These are phyloP conservation scores for Aspergillus tubingensis DNA, from an alignment of 2,329 filamentous ascomycete species.

Conservation along the genomic window DNA sequence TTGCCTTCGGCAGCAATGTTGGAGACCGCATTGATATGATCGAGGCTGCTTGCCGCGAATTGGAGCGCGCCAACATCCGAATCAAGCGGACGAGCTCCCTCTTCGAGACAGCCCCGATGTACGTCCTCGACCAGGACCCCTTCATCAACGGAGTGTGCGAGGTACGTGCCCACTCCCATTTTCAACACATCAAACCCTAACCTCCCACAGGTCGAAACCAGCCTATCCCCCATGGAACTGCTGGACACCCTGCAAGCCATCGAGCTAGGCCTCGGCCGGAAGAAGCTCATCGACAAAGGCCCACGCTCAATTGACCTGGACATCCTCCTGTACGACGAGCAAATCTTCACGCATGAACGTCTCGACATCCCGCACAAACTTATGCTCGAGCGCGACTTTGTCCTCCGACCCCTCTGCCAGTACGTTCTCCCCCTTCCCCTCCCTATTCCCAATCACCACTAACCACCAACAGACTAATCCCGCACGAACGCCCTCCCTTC, in stretches of 20 bases:
- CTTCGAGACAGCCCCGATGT: slow-evolving; percentile 97
- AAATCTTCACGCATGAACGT: slow-evolving; percentile 66
- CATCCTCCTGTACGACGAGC: slow-evolving; percentile 77
- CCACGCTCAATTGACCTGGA: slow-evolving; percentile 94
- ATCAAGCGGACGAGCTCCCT: slow-evolving; percentile 81
- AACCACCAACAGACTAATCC: slow-evolving; percentile 41
- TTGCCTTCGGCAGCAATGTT: slow-evolving; percentile 91
- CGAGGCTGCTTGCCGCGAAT: slow-evolving; percentile 75
- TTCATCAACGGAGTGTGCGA: slow-evolving; percentile 94
- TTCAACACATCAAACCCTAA: slow-evolving; percentile 13
- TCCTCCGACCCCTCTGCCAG: slow-evolving; percentile 76
- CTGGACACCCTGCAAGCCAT: slow-evolving; percentile 81
- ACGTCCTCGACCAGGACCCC: slow-evolving; percentile 80
- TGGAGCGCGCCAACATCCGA: slow-evolving; percentile 71
- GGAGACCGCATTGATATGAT: slow-evolving; percentile 84
- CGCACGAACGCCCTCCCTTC: slow-evolving; percentile 39
- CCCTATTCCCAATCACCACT: slow-evolving; percentile 13
- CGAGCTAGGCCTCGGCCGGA: slow-evolving; percentile 75
- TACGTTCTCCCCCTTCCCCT: slow-evolving; percentile 23
- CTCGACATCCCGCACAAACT: slow-evolving; percentile 82
- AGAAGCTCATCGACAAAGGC: slow-evolving; percentile 87
- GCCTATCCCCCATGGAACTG: slow-evolving; percentile 70
- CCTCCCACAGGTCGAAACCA: slow-evolving; percentile 71
- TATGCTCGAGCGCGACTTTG: slow-evolving; percentile 91
- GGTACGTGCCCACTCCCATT: slow-evolving; percentile 57